Base-by-base conservation (phyloP, 2,329 filamentous ascomycete species). In the Albifimbria verrucaria region DNA sequence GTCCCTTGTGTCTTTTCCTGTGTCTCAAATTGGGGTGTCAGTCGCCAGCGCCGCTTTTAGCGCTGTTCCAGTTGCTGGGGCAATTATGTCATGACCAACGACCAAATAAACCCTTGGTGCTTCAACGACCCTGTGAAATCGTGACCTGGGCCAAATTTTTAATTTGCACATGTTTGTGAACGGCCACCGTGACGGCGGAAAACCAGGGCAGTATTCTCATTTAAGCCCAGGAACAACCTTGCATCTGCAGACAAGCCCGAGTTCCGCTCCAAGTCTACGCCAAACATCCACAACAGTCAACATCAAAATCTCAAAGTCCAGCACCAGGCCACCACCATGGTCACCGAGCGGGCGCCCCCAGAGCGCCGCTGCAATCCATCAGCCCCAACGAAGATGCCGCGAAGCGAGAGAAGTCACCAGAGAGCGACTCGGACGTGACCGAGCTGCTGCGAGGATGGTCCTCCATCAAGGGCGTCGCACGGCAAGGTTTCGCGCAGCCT, bases 281-380 rank as follows among this genome's bases (percentile, higher is more conserved):
- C 4, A 20, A 21, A 4, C 5, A 39, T 4, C 32, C 32, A 39
- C 12, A 12, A n/a, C 4, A n/a, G 32, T n/a, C 7, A 43, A 43
- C 42, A 44, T 15, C 42, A 44, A 44, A 12, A 44, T 12, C 42
- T 11, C 18, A 44, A 21, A 15, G 15, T 22, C 42, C 15, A 44
- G 17, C 22, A 20, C 10, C 12, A 12, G 22, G 26, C 45, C n/a
- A 26, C 46, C 46, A 60, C 49, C 59, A 80, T 79, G 77, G 78
- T 72, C 59, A 76, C 72, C 63, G 79, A 72, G 70, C 76, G 65
- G 59, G 77, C 62, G 62, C 77, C 65, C 75, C 69, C 56, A 78
- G 71, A 74, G 71, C 62, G 65, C 75, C 68, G 32, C 65, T 62
- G 63, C 76, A 62, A 62, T 70, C 78, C 18, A 65, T 65, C 46